Evolutionary conservation across 75 land plant species (phyloP), one percentile per base, ranked within the genome.

Genomic region (Ceratopteris richardii): DNA sequence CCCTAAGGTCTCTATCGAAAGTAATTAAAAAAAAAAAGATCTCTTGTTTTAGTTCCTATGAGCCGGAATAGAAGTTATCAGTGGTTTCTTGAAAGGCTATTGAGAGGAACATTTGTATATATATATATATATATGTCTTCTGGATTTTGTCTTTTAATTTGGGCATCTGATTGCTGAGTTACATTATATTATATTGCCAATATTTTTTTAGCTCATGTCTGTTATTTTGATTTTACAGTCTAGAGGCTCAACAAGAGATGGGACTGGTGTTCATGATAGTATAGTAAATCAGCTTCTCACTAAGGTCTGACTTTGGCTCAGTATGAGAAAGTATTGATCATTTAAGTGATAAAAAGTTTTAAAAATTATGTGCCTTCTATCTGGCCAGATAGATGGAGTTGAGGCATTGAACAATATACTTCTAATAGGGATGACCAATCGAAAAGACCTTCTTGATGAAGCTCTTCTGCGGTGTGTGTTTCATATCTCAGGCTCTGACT

Each of bases 261-360:
- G 99, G 31, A 95, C 99, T 37, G 97, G 99, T 61, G 99, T 90
- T 13, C 99, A 95, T 69, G 99, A 95, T 62, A 78, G 99, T 42
- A 95, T 95, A 75, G 99, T 95, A 2, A 95, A 95, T 62, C 99
- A 95, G 72, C 84, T 95, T 0, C 88, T 95, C 48, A 95, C 99
- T 33, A 95, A 95, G 96, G 98, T 88, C 26, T 21, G 40, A 16
- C 21, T 10, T 14, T 3, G 24, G 26, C 9, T 18, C 36, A 3
- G 24, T 19, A 61, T 27, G 19, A 11, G n/a, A 20, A 20, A n/a
- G 42, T 36, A 3, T 17, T 11, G 19, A 39, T 36, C 1, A 5
- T 58, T 31, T 31, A 13, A 26, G 50, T 21, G 22, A 2, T 4
- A 4, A 33, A 9, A 33, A 33, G 17, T 40, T 10, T 40, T 18